Evolutionary conservation across 108 stramenopile genomes (phyloP).

Genomic region (Skeletonema grethae): DNA sequence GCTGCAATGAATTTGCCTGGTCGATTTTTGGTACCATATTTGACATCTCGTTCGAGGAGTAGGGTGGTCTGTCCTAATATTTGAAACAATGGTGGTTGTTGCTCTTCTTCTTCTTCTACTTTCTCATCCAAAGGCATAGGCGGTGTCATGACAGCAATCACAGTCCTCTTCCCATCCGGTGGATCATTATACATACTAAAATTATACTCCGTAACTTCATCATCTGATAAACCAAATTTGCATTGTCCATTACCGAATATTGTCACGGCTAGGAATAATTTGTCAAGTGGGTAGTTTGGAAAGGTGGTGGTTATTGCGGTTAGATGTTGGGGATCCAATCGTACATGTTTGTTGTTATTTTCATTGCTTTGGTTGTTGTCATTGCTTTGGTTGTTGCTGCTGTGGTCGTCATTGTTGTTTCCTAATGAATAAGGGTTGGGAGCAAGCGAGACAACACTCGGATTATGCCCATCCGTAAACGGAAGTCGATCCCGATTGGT

Average conservation of each 20-base stretch:
- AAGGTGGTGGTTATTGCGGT: constrained; percentile 17
- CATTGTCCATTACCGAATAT: constrained; percentile 74
- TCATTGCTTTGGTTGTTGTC: background rate
- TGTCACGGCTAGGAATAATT: constrained; percentile 33
- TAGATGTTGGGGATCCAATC: constrained; percentile 27
- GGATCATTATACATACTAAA: constrained; percentile 52
- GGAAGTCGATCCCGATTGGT: constrained; percentile 35
- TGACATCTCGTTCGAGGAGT: constrained; percentile 63
- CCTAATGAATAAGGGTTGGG: constrained; percentile 16
- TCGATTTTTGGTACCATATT: constrained; percentile 51
- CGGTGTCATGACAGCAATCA: constrained; percentile 26
- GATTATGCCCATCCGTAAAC: constrained; percentile 90
- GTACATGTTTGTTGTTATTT: background rate
- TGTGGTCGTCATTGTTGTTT: background rate
- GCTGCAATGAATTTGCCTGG: constrained; percentile 9
- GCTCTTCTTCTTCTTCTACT: background rate
- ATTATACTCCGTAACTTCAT: constrained; percentile 46
- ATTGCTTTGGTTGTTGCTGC: too few species aligned
- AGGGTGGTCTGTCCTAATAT: constrained; percentile 68
- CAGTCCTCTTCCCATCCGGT: constrained; percentile 59
- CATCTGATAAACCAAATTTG: constrained; percentile 51
- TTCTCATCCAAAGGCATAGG: background rate
- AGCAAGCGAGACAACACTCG: constrained; percentile 61
- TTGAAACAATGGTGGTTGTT: constrained; percentile 41
- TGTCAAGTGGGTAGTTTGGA: constrained; percentile 3